These are phyloP conservation scores for Pleodorina starrii DNA, from an alignment of 139 green algal genomes.

Conservation along the genomic window DNA sequence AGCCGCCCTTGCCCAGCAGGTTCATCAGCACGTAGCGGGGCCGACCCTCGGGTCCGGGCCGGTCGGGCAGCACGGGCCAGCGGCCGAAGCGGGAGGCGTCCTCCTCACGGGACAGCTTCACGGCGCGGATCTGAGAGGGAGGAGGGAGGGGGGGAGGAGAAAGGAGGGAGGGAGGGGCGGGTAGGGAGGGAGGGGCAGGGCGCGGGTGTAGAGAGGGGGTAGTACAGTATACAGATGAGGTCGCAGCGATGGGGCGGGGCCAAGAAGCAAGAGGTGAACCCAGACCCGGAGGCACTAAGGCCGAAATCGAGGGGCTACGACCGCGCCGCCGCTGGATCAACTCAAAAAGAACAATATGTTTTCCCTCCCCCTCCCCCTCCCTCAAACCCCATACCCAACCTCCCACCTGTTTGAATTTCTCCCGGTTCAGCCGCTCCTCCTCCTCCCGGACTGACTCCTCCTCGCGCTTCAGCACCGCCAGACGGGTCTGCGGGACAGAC, in stretches of 20 bases:
- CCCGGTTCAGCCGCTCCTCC: slow-evolving; percentile 77
- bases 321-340: too few relatives aligned
- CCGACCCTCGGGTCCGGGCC: background rate
- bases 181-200: background rate
- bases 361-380: background rate
- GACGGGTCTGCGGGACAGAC: slow-evolving; percentile 66
- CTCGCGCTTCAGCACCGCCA: slow-evolving; percentile 83
- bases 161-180: background rate
- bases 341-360: too few relatives aligned
- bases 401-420: slow-evolving; percentile 86
- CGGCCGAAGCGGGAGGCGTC: slow-evolving; percentile 82
- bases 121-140: background rate
- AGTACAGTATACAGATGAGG: background rate
- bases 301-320: too few relatives aligned
- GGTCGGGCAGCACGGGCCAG: slow-evolving; percentile 25
- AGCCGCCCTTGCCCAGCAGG: slow-evolving; percentile 94
- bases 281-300: too few relatives aligned
- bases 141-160: background rate
- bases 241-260: too few relatives aligned
- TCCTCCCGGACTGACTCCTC: slow-evolving; percentile 83
- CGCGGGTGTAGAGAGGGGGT: background rate
- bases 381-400: background rate
- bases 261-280: too few relatives aligned
- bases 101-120: slow-evolving; percentile 65
- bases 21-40: slow-evolving; percentile 85